These are phyloP conservation scores for Plantago lanceolata DNA, from an alignment of 305 asterid species.

Conservation along the genomic window DNA sequence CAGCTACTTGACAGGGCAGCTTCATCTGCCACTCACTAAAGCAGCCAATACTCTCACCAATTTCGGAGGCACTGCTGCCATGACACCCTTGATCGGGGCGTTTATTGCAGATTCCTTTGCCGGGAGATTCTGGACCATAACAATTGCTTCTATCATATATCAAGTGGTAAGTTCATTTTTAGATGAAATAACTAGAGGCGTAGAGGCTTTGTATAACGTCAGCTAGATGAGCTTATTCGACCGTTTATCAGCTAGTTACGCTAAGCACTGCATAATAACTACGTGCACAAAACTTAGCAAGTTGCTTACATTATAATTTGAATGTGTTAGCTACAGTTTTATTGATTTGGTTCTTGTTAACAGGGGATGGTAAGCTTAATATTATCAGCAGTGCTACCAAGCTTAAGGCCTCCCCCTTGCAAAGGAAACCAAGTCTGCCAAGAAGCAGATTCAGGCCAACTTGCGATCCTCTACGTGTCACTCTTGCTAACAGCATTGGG, in stretches of 20 bases:
- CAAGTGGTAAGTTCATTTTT: constrained; percentile 33
- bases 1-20: constrained; percentile 60
- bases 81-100: constrained; percentile 60
- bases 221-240: not conserved
- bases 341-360: not conserved
- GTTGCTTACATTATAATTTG: not conserved
- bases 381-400: constrained; percentile 63
- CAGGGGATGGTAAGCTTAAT: constrained; percentile 81
- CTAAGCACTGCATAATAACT: too few relatives aligned
- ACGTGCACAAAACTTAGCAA: too few relatives aligned
- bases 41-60: constrained; percentile 68
- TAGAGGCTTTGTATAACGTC: too few relatives aligned
- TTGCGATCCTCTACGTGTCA: constrained; percentile 59
- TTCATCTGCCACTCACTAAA: constrained; percentile 62
- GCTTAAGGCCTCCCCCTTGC: constrained; percentile 70
- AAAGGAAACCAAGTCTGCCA: constrained; percentile 34
- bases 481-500: constrained; percentile 66
- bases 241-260: too few relatives aligned
- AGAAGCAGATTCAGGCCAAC: constrained; percentile 56
- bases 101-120: constrained; percentile 57
- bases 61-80: constrained; percentile 61
- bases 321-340: not conserved
- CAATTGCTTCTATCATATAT: constrained; percentile 45
- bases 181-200: too few relatives aligned
- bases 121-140: constrained; percentile 66